These are phyloP conservation scores for Diaporthe sp. DNA, from an alignment of 2,329 filamentous ascomycete genomes.

Conservation along the genomic window DNA sequence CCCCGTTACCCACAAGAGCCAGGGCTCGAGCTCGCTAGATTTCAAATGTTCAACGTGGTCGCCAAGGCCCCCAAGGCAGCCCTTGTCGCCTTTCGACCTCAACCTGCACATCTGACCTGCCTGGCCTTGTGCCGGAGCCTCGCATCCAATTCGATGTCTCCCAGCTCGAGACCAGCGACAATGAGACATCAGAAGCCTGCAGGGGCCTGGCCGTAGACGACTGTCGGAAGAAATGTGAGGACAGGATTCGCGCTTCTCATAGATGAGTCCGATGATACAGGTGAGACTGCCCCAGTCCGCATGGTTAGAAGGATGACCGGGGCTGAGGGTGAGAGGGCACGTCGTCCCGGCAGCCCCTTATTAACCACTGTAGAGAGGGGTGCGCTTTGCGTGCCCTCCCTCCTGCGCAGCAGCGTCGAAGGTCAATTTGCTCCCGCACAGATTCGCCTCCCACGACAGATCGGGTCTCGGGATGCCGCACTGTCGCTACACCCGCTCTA, in stretches of 20 bases:
- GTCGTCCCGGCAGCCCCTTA: slow-evolving; percentile 13
- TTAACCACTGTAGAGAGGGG: background rate
- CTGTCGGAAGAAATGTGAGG: background rate
- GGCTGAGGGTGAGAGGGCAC: slow-evolving; percentile 12
- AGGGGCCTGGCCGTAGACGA: background rate
- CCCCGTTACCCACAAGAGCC: slow-evolving; percentile 23
- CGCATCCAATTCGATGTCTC: background rate
- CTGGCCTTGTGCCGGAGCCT: background rate
- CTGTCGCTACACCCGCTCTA: slow-evolving; percentile 2
- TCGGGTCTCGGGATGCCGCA: slow-evolving; percentile 12
- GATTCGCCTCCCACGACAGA: slow-evolving; percentile 29
- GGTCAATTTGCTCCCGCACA: slow-evolving; percentile 11
- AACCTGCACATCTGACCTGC: background rate
- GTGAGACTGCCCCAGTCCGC: slow-evolving; percentile 16
- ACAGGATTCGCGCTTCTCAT: background rate
- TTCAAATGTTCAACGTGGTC: slow-evolving; percentile 25
- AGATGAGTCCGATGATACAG: background rate
- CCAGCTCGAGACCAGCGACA: background rate
- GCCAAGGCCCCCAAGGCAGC: slow-evolving; percentile 24
- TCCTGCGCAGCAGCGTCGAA: background rate
- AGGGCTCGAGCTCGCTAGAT: slow-evolving; percentile 32
- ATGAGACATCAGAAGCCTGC: background rate
- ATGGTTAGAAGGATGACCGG: slow-evolving; percentile 7
- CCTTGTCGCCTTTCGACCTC: slow-evolving; percentile 5
- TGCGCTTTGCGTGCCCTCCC: slow-evolving; percentile 14